Evolutionary conservation across 257 asterid species (phyloP), one percentile per base, ranked within the genome.

Genomic region (Solanum virginianum): DNA sequence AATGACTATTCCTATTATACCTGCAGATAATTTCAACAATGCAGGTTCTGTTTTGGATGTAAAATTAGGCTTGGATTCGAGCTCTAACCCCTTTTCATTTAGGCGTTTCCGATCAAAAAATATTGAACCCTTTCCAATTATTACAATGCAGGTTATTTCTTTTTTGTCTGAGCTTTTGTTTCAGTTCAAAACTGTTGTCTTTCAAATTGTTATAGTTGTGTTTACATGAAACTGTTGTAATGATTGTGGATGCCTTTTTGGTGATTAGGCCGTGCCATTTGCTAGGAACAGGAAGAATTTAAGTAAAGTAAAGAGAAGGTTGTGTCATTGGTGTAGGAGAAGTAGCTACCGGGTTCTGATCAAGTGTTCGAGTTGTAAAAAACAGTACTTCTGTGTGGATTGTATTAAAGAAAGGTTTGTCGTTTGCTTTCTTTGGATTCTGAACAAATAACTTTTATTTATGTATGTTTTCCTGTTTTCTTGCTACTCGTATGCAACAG

Each of bases 251-350:
- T 51, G 65, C 24, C 82, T 2, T 41, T 60, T 84, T 55, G 84
- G 84, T 86, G 60, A 77, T 69, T 88, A 97, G 99, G 97, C 84
- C 84, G 86, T 93, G 85, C 99, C 99, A 5, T 89, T 88, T 84
- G 95, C 87, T 59, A 90, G 88, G 87, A 89, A 84, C 81, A 82
- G 87, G 90, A 94, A 90, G 96, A 92, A 51, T 51, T 26, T 29
- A 77, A 51, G 65, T 77, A 77, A 85, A 83, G 88, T 81, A 92
- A 92, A 85, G 81, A 86, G 88, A 39, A 94, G 84, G 94, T 93
- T 91, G 86, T 97, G 99, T 81, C 99, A 97, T 87, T 97, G 98
- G 98, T 97, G 99, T 90, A 93, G 92, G 87, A 92, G 88, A 81
- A 90, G 88, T 75, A 88, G 86, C 43, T 62, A 84, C 24, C 88